A percentile compares a stretch with the other conserved stretches of the same genome.
These are phyloP conservation scores for Amanita rimosa DNA, from an alignment of 768 basidiomycete species.

Conservation along the genomic window DNA sequence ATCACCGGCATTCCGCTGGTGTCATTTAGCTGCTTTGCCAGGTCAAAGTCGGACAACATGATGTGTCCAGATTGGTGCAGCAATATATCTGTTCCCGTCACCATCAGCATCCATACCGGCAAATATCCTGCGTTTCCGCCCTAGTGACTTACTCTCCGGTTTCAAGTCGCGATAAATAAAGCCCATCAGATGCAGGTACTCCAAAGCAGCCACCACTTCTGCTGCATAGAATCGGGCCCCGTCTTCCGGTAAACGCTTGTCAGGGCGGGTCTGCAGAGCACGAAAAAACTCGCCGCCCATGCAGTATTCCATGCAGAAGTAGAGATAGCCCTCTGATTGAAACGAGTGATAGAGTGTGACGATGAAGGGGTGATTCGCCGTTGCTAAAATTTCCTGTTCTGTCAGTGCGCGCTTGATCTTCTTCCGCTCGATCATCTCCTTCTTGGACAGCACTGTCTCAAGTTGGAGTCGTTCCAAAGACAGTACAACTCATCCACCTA, in stretches of 20 bases:
- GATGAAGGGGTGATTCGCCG: slow-evolving; percentile 99
- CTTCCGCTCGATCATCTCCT: slow-evolving; percentile 99
- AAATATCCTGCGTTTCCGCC: slow-evolving; percentile 6
- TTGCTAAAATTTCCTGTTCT: slow-evolving; percentile 97
- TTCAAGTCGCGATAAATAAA: slow-evolving; percentile 99
- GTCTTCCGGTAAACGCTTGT: slow-evolving; percentile 95
- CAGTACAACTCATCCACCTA: slow-evolving; percentile 29
- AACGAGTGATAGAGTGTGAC: slow-evolving; percentile 99
- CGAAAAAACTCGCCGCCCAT: slow-evolving; percentile 99
- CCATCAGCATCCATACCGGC: slow-evolving; percentile 9
- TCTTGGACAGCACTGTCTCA: slow-evolving; percentile 85
- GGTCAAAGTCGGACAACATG: slow-evolving; percentile 98
- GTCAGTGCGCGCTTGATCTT: slow-evolving; percentile 99
- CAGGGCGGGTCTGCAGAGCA: slow-evolving; percentile 88
- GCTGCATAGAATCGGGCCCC: slow-evolving; percentile 97
- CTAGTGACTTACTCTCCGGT: slow-evolving; percentile 88
- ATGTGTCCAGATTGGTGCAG: slow-evolving; percentile 98
- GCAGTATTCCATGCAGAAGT: slow-evolving; percentile 99
- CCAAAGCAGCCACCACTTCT: slow-evolving; percentile 93
- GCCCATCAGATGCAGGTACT: slow-evolving; percentile 98
- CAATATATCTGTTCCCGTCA: slow-evolving; percentile 65
- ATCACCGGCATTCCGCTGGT: slow-evolving; percentile 78
- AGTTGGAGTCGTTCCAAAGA: slow-evolving; percentile 24
- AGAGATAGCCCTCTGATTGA: slow-evolving; percentile 95
- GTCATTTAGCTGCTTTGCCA: slow-evolving; percentile 90